A percentile compares a stretch with the other conserved stretches of the same genome.
Evolutionary conservation across 768 basidiomycete species (phyloP).

Genomic region (Xerocomellus amylosporus): DNA sequence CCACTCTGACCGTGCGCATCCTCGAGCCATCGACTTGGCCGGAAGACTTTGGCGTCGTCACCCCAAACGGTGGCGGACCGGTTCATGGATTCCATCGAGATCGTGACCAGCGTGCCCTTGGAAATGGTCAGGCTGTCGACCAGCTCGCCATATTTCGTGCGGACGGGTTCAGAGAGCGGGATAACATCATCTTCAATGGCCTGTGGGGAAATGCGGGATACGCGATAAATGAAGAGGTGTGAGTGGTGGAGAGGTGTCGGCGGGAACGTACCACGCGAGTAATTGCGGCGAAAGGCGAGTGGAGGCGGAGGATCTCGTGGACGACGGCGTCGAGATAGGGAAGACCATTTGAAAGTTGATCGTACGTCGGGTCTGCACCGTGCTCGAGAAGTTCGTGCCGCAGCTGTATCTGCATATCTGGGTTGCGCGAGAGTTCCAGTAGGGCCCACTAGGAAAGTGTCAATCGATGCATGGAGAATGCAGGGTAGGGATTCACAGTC

Average conservation of each 20-base stretch:
- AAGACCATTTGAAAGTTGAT: neutral
- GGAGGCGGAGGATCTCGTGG: conserved; percentile 43
- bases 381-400: conserved; percentile 50
- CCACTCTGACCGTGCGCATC: conserved; percentile 16
- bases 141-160: conserved; percentile 37
- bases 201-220: conserved; percentile 21
- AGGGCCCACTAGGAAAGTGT: conserved; percentile 48
- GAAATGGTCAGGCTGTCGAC: conserved; percentile 42
- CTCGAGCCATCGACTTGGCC: conserved; percentile 62
- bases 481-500: neutral
- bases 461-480: neutral
- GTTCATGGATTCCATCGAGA: conserved; percentile 49
- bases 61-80: conserved; percentile 57
- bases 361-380: conserved; percentile 35
- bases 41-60: conserved; percentile 50
- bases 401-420: conserved; percentile 46
- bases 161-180: conserved; percentile 50
- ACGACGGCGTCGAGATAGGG: conserved; percentile 47
- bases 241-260: conserved; percentile 27
- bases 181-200: conserved; percentile 54
- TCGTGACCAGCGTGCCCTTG: conserved; percentile 45
- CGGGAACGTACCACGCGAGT: neutral
- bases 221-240: conserved; percentile 29
- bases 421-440: conserved; percentile 48
- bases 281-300: conserved; percentile 20